phyloP scores from a whole-genome alignment of 495 filamentous ascomycete genomes.

The Rostrohypoxylon terebratum region DNA sequence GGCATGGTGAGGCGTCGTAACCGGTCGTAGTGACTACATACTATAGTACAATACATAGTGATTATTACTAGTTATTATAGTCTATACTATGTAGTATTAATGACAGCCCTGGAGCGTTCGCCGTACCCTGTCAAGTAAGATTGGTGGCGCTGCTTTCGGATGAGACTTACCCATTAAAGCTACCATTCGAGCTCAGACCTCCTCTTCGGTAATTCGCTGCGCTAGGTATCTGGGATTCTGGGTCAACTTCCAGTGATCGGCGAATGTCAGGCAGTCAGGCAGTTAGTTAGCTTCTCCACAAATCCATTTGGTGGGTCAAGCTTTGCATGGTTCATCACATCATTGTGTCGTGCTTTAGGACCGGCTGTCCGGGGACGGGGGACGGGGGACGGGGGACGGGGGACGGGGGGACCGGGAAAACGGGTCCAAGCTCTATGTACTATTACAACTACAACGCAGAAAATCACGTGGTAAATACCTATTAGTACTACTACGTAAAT shows the following conservation, averaged over 20 bases:
- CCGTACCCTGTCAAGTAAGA: slow-evolving; percentile 10
- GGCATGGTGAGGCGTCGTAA: not conserved
- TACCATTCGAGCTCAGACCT: slow-evolving; percentile 4
- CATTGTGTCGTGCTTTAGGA: not conserved
- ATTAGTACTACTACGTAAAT: no score
- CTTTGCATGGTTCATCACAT: slow-evolving; percentile 1
- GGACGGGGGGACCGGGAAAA: not conserved
- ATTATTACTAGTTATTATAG: no score
- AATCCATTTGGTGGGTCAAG: not conserved
- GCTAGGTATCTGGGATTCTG: slow-evolving; percentile 4
- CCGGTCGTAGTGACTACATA: no score
- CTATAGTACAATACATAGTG: no score
- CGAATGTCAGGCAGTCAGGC: slow-evolving; percentile 1
- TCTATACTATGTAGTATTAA: no score
- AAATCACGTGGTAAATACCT: not conserved
- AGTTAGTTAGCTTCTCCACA: not conserved
- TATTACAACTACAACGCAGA: no score
- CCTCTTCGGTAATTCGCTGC: slow-evolving; percentile 10
- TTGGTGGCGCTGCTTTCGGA: slow-evolving; percentile 3
- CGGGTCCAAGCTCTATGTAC: not conserved
- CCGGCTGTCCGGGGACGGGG: not conserved
- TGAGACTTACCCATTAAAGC: slow-evolving; percentile 4
- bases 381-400: not conserved
- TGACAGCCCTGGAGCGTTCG: not conserved
- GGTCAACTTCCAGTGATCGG: not conserved